phyloP scores from a whole-genome alignment of 257 asterid species.

The Solanum paucissectum region DNA sequence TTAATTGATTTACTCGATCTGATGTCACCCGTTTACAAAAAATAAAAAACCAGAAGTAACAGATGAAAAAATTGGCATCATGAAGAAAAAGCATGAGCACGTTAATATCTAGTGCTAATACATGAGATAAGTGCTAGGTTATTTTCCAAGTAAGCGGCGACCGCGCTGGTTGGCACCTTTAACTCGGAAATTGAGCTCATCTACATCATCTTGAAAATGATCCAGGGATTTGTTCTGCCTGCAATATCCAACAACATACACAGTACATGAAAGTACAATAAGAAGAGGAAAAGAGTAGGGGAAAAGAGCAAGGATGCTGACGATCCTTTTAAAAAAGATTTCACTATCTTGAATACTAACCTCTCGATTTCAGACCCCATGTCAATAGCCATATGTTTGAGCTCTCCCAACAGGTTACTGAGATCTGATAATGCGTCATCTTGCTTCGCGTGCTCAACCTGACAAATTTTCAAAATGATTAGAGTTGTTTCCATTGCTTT shows the following conservation, averaged over 20 bases:
- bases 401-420: conserved; percentile 59
- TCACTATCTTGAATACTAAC: conserved; percentile 16
- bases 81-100: background rate
- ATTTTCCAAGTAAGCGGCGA: conserved; percentile 48
- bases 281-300: background rate
- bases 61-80: background rate
- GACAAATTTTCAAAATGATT: background rate
- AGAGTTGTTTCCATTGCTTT: background rate
- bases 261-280: background rate
- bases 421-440: conserved; percentile 57
- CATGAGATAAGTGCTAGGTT: conserved; percentile 1
- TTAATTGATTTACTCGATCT: background rate
- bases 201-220: conserved; percentile 53
- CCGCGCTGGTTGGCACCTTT: conserved; percentile 51
- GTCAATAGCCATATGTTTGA: conserved; percentile 70
- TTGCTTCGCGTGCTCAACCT: conserved; percentile 67
- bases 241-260: conserved; percentile 8
- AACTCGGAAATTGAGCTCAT: conserved; percentile 50
- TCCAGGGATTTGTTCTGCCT: conserved; percentile 54
- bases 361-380: conserved; percentile 79
- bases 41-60: background rate
- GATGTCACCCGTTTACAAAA: background rate
- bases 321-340: background rate
- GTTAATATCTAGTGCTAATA: background rate
- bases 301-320: background rate